phyloP scores from a whole-genome alignment of 768 basidiomycete species.

The Crassisporium funariophilum region DNA sequence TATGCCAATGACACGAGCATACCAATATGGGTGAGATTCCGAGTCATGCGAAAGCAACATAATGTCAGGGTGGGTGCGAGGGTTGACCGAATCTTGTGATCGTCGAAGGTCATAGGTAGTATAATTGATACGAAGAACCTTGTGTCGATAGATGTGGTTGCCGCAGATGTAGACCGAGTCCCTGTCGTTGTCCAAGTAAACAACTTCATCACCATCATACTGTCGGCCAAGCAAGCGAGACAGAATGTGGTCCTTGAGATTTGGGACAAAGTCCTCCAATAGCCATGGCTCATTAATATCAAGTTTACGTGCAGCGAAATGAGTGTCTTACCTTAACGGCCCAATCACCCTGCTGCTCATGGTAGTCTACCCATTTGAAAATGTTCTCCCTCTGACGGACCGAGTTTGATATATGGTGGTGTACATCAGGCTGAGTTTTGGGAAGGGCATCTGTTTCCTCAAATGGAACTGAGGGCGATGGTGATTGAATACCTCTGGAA shows the following conservation, averaged over 20 bases:
- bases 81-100: conserved; percentile 27
- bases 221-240: neutral
- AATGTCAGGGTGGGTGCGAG: neutral
- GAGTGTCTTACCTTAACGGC: neutral
- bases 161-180: conserved; percentile 11
- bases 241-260: neutral
- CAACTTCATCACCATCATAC: neutral
- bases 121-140: conserved; percentile 37
- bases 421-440: neutral
- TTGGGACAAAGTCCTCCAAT: neutral
- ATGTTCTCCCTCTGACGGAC: neutral
- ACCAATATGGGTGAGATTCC: neutral
- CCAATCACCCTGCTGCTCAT: neutral
- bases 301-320: neutral
- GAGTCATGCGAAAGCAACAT: neutral
- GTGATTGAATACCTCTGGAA: neutral
- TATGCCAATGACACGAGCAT: neutral
- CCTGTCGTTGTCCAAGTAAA: conserved; percentile 11
- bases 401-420: neutral
- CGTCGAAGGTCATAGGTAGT: conserved; percentile 44
- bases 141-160: conserved; percentile 27
- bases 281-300: neutral
- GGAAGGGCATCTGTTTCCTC: conserved; percentile 12
- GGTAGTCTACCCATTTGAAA: neutral
- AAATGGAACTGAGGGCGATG: conserved; percentile 1